phyloP scores from a whole-genome alignment of 1,284 basidiomycete genomes.

The Marasmius tenuissimus region DNA sequence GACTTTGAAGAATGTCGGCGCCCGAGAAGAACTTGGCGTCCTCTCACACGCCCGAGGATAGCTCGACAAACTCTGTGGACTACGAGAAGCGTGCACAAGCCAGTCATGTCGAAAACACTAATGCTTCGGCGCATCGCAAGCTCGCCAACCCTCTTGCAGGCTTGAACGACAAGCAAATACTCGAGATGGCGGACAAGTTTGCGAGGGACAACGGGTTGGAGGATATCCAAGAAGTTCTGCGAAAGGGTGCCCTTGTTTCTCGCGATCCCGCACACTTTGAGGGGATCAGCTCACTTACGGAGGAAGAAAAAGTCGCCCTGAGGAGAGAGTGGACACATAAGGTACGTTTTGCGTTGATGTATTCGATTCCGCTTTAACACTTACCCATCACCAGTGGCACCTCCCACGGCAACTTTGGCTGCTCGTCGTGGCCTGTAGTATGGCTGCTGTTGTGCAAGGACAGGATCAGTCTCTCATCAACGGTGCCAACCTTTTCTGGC shows the following conservation, averaged over 20 bases:
- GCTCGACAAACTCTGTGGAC: not conserved
- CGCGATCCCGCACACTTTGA: constrained; percentile 1
- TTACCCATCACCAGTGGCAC: not conserved
- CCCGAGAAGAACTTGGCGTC: no score
- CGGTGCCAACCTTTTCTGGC: constrained; percentile 69
- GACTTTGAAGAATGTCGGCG: no score
- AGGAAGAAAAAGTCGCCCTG: constrained; percentile 2
- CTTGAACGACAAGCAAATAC: not conserved
- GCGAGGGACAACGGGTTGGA: not conserved
- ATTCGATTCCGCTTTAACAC: no score
- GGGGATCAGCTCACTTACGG: not conserved
- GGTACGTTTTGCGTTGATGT: not conserved
- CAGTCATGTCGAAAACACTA: no score
- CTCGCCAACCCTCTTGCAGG: constrained; percentile 5
- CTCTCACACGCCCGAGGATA: not conserved
- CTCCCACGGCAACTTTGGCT: not conserved
- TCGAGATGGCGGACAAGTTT: constrained; percentile 1
- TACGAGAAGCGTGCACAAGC: not conserved
- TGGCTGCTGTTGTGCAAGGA: constrained; percentile 4
- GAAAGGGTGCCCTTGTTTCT: constrained; percentile 1
- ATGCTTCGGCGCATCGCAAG: not conserved
- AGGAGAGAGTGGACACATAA: constrained; percentile 4
- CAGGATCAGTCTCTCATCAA: constrained; percentile 67
- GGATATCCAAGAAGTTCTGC: not conserved
- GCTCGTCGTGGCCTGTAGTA: not conserved